Base-by-base conservation (phyloP, 768 basidiomycete species). In the Dictyophora rubrovolvata region DNA sequence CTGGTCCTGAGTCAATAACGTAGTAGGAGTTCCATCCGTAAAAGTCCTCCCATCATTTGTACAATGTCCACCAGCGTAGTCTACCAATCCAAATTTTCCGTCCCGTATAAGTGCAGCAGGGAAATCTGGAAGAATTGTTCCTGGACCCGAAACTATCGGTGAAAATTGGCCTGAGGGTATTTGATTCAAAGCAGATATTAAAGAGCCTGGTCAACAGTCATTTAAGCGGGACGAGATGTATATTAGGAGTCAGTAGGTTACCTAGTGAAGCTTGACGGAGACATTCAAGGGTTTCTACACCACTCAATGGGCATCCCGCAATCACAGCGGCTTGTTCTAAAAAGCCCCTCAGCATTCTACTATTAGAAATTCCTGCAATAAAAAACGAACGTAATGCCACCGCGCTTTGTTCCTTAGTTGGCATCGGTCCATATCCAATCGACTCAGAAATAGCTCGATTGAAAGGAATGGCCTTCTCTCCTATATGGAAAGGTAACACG, bases 21-120 rank as follows among this genome's bases (percentile, higher is more conserved):
- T 68, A 4, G 64, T 63, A 0, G 76, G 74, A 22, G 64, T 65
- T 14, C 72, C 73, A 14, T 66, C 70, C 5, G 71, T 73, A 56
- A 77, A 77, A 4, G 74, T 74, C 34, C 69, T 72, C 5, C 75
- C 74, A 55, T 77, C 75, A 17, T 74, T 74, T 0, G 74, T 73
- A 55, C 74, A 76, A 59, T 77, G 75, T 5, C 74, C 74, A n/a
- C 70, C 74, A 8, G 72, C 64, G 42, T 72, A 70, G 9, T 74
- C 71, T 1, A 74, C 70, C 9, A 63, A 56, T 49, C 51, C 67
- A 55, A 75, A 72, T 17, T 67, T 69, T 11, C 73, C 71, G 8
- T 63, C 48, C 10, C 67, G 53, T 47, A 76, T 72, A 12, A 75
- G 66, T 17, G 67, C 67, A 16, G 75, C 72, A 6, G 75, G 73